These are phyloP conservation scores for Termitomyces sp. DNA, from an alignment of 1,284 basidiomycete species.

Conservation along the genomic window DNA sequence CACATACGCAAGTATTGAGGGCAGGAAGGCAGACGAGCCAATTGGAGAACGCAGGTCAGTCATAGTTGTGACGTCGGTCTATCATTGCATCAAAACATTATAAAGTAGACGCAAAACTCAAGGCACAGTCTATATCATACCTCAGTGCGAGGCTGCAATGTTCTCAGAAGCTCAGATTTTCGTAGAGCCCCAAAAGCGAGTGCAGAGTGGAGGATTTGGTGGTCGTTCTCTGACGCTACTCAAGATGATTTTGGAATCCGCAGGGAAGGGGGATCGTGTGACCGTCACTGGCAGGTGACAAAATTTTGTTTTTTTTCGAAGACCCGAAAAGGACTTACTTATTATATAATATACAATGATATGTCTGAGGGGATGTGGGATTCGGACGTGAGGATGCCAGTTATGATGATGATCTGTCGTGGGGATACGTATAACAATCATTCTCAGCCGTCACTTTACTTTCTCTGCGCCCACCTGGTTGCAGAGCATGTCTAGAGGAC, in stretches of 20 bases:
- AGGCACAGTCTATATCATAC: background rate
- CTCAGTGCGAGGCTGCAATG: background rate
- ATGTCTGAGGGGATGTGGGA: background rate
- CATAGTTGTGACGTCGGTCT: conserved; percentile 11
- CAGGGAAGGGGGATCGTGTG: background rate
- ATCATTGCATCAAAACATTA: background rate
- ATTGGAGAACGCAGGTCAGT: conserved; percentile 24
- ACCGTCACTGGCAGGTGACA: background rate
- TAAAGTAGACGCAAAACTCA: background rate
- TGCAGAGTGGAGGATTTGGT: background rate
- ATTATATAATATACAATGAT: conserved; percentile 2
- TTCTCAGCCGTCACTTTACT: background rate
- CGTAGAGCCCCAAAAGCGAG: background rate
- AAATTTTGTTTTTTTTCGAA: background rate
- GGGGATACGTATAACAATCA: conserved; percentile 1
- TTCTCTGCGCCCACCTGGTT: background rate
- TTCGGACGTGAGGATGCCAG: background rate
- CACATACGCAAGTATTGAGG: conserved; percentile 43
- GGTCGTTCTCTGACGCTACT: background rate
- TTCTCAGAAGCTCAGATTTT: background rate
- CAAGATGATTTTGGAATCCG: background rate
- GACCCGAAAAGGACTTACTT: background rate
- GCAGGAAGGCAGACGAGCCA: conserved; percentile 50
- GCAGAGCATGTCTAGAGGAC: background rate
- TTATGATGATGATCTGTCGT: background rate